A percentile compares a stretch with the other conserved stretches of the same genome.
Evolutionary conservation across 306 rosid genomes (phyloP).

Genomic region (Albizia julibrissin): DNA sequence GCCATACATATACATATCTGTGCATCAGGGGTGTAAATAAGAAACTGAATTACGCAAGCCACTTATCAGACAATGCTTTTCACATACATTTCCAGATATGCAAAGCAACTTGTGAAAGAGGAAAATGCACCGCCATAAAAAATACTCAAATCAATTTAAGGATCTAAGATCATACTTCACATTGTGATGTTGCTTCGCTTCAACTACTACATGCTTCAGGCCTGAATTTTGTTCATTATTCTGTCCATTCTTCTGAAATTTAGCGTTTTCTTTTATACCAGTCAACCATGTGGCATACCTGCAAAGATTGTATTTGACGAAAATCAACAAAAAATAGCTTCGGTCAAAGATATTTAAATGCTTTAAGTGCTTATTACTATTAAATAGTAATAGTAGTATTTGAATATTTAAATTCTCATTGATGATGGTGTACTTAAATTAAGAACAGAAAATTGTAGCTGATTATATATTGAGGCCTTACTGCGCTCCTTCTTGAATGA

Average conservation of each 20-base stretch:
- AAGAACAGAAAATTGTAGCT: neutral
- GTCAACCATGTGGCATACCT: constrained; percentile 92
- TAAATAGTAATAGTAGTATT: neutral
- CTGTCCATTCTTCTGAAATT: constrained; percentile 70
- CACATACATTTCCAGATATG: neutral
- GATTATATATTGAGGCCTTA: constrained; percentile 39
- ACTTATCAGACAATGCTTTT: neutral
- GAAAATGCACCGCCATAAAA: neutral
- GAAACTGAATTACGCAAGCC: neutral
- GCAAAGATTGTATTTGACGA: constrained; percentile 30
- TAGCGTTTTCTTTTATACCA: constrained; percentile 82
- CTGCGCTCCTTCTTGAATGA: constrained; percentile 98
- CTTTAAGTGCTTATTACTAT: neutral
- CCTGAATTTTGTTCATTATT: constrained; percentile 59
- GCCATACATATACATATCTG: constrained; percentile 94
- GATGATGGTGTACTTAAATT: neutral
- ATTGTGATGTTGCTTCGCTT: constrained; percentile 74
- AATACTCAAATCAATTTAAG: constrained; percentile 2
- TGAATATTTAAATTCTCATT: neutral
- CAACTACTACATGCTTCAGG: constrained; percentile 80
- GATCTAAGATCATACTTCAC: constrained; percentile 65
- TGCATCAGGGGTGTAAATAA: constrained; percentile 5
- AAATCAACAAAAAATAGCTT: constrained; percentile 25
- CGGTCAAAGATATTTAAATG: neutral
- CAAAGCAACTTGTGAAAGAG: neutral